Evolutionary conservation across 2,329 filamentous ascomycete species (phyloP), one percentile per base, ranked within the genome.

Genomic region (Neonectria hederae): DNA sequence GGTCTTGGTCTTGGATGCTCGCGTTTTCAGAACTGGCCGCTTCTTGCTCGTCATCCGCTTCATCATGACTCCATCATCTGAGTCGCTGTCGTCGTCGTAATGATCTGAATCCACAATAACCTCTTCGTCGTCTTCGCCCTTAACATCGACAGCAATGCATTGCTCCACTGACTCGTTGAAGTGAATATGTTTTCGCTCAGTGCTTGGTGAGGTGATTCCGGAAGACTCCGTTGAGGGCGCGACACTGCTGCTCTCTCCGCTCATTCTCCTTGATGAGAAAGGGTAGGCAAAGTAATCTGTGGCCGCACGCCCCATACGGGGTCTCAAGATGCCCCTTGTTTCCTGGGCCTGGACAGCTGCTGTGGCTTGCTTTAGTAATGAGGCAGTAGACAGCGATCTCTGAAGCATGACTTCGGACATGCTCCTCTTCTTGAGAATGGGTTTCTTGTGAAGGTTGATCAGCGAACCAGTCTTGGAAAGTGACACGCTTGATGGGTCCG

Each of bases 111-210:
- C 86, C 13, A 90, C 85, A 11, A 92, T 88, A 56, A 92, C 87
- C 32, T 91, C 89, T 57, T 93, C 89, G 28, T 92, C 89, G 24
- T 90, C 90, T 24, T 90, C 90, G 68, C 92, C 89, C 80, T 97
- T 97, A 71, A 89, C 86, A 35, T 98, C 94, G 32, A 99, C 88
- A 8, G 96, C 96, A 69, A 97, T 97, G 77, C 94, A 97, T 77
- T 98, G 95, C 76, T 94, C 90, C 2, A 99, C 96, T 80, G 95
- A 92, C 75, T 97, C 92, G 76, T 97, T 96, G 78, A 99, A 99
- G 75, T 97, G 93, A 69, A 99, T 98, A 76, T 97, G 95, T 65
- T 90, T 94, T 74, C 89, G 87, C 73, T 91, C 90, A 8, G 87
- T 79, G 82, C 87, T 80, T 63, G 93, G 79, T 76, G 90, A 84